Percentiles rank a stretch among this genome's conserved stretches.
Evolutionary conservation across 345 rosid species (phyloP).

Genomic region (Corymbia maculata): DNA sequence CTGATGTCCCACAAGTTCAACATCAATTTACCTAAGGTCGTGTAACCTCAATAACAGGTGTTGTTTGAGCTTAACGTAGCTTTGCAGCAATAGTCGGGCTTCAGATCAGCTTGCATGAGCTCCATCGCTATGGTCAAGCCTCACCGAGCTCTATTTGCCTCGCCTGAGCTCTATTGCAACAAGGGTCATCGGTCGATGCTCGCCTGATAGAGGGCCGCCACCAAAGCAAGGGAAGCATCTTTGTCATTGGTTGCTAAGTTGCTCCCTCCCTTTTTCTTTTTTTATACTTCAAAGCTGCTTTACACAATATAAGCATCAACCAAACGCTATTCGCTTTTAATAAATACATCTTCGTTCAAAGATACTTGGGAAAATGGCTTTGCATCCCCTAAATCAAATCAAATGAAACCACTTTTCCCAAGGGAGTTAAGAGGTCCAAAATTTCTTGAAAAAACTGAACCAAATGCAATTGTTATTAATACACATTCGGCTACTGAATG

Average conservation of each 20-base stretch:
- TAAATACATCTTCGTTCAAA: not conserved
- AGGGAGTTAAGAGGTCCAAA: too few species aligned
- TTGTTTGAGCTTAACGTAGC: not conserved
- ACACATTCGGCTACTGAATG: too few species aligned
- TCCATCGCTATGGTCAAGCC: not conserved
- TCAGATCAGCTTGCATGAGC: not conserved
- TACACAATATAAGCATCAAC: not conserved
- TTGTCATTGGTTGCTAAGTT: not conserved
- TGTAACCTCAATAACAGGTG: accelerated
- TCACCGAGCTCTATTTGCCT: not conserved
- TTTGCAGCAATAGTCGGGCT: not conserved
- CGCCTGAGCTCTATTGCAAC: not conserved
- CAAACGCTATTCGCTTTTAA: not conserved
- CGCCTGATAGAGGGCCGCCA: accelerated
- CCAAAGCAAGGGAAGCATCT: not conserved
- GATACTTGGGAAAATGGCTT: not conserved
- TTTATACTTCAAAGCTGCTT: not conserved
- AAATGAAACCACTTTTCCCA: not conserved
- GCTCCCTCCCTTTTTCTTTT: not conserved
- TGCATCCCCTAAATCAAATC: not conserved
- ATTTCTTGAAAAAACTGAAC: too few species aligned
- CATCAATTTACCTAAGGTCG: accelerated
- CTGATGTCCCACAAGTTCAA: not conserved
- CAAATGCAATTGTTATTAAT: too few species aligned
- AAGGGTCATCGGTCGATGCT: not conserved